These are phyloP conservation scores for Angophora floribunda DNA, from an alignment of 345 rosid genomes.

Conservation along the genomic window DNA sequence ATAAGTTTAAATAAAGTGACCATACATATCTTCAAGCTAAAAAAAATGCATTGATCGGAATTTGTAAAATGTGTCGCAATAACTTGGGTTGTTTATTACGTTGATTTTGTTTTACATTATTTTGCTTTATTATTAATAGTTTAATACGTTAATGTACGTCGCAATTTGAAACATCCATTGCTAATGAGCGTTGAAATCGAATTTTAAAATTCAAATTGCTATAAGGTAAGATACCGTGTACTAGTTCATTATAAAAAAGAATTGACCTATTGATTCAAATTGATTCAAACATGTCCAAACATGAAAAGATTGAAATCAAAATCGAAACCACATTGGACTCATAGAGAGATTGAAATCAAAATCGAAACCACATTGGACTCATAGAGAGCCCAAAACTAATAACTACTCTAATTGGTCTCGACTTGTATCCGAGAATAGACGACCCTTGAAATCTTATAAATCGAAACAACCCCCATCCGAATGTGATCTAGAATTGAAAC, in stretches of 20 bases:
- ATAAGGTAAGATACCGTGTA: neutral
- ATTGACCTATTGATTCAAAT: neutral
- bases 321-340: neutral
- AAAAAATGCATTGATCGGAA: neutral
- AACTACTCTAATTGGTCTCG: neutral
- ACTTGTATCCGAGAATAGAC: neutral
- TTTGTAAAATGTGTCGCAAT: neutral
- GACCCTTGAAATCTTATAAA: neutral
- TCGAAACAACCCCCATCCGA: neutral
- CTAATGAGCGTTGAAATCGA: neutral
- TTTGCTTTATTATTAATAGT: neutral
- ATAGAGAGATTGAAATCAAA: neutral
- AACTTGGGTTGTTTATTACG: neutral
- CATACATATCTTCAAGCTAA: neutral
- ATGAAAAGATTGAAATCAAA: neutral
- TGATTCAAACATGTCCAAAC: neutral
- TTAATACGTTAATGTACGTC: neutral
- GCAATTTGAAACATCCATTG: neutral
- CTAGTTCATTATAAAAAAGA: neutral
- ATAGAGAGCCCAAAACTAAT: neutral
- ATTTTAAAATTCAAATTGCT: neutral
- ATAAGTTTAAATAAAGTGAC: no score
- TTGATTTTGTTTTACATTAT: neutral
- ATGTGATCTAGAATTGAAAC: neutral
- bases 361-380: accelerated